Evolutionary conservation across 345 rosid genomes (phyloP).

Genomic region (Orychophragmus violaceus): DNA sequence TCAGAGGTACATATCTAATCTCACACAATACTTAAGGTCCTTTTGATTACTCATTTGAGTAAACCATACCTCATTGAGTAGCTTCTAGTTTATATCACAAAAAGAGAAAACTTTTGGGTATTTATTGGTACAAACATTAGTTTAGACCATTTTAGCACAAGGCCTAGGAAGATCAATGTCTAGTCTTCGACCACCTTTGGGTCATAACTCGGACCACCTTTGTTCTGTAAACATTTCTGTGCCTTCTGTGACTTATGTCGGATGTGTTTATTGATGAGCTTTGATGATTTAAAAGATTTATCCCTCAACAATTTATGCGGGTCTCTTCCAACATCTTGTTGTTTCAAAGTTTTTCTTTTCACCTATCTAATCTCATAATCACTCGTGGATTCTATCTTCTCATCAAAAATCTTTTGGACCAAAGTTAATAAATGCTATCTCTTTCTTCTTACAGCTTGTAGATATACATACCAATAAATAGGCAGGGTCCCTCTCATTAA

Average conservation of each 20-base stretch:
- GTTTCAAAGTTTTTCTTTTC: background rate
- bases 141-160: slow-evolving; percentile 23
- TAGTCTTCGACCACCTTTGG: too few relatives aligned
- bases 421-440: slow-evolving; percentile 17
- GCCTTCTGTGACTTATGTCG: slow-evolving; percentile 27
- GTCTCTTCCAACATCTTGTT: slow-evolving; percentile 20
- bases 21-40: background rate
- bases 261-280: slow-evolving; percentile 21
- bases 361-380: slow-evolving; percentile 10
- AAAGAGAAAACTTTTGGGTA: slow-evolving; percentile 2
- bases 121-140: slow-evolving; percentile 25
- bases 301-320: slow-evolving; percentile 18
- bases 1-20: slow-evolving; percentile 61
- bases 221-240: slow-evolving; percentile 27
- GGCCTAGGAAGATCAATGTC: slow-evolving; percentile 21
- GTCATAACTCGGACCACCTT: slow-evolving; percentile 32
- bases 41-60: slow-evolving; percentile 9
- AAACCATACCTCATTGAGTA: slow-evolving; percentile 10
- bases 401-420: slow-evolving; percentile 12
- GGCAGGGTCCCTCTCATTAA: slow-evolving; percentile 26
- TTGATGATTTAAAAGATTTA: background rate
- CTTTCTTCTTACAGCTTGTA: slow-evolving; percentile 24
- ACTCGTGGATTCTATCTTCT: slow-evolving; percentile 14
- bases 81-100: background rate
- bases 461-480: slow-evolving; percentile 18